Percentiles rank a stretch among this genome's conserved stretches.
phyloP scores from a whole-genome alignment of 2,329 filamentous ascomycete genomes.

The Colletotrichum siamense region DNA sequence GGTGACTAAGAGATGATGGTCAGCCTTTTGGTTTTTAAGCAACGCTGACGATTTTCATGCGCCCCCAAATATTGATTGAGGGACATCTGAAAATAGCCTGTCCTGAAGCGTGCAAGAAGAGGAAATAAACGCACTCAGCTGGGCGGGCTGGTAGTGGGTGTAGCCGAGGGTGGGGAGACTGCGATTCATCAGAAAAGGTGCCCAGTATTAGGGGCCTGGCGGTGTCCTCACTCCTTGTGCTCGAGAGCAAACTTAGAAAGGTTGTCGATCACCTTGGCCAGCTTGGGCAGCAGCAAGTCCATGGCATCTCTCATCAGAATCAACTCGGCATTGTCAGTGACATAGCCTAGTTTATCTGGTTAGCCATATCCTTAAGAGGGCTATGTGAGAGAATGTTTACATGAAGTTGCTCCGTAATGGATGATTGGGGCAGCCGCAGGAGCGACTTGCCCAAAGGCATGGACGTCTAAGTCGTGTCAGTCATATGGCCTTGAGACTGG shows the following conservation, averaged over 20 bases:
- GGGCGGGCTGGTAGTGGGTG: conserved; percentile 74
- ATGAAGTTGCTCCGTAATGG: conserved; percentile 54
- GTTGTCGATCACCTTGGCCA: conserved; percentile 80
- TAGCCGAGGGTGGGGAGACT: conserved; percentile 70
- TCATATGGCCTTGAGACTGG: neutral
- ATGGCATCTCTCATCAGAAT: conserved; percentile 75
- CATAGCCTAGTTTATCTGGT: neutral
- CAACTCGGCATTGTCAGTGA: conserved; percentile 74
- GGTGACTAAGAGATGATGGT: conserved; percentile 36
- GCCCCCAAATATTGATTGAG: neutral
- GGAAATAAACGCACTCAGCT: conserved; percentile 59
- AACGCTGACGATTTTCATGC: neutral
- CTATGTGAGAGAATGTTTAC: neutral
- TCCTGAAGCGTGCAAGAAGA: neutral
- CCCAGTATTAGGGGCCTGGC: neutral
- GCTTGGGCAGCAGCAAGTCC: conserved; percentile 76
- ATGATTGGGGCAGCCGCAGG: conserved; percentile 84
- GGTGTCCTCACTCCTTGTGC: conserved; percentile 44
- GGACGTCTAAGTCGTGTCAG: conserved; percentile 48
- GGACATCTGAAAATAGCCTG: conserved; percentile 48
- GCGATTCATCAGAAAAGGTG: neutral
- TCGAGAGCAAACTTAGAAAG: conserved; percentile 74
- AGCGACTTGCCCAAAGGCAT: conserved; percentile 75
- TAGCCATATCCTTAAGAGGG: neutral
- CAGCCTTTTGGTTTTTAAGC: neutral